Evolutionary conservation across 2,329 filamentous ascomycete genomes (phyloP), one percentile per base, ranked within the genome.

Genomic region (Exophiala xenobiotica): DNA sequence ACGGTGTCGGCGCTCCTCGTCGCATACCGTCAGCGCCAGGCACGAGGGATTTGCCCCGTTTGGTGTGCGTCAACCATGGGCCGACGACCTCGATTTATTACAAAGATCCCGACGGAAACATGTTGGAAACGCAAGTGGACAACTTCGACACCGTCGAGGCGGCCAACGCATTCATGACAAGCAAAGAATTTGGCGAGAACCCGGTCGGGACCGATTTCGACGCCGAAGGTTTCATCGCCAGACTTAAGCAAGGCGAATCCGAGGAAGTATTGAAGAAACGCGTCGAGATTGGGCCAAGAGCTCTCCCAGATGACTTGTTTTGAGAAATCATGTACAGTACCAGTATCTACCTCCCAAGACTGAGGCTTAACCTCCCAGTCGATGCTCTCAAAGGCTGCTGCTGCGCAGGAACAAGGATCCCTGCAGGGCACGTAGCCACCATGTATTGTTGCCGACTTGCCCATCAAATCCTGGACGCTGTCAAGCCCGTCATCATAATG

Each of bases 21-120:
- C 1, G 63, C 70, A 3, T 76, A 75, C 58, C 53, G 55, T 24
- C 65, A 72, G 54, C 6, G 60, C 23, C 29, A 40, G 38, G 5
- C 4, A 11, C 9, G 14, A 12, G 26, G 42, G 23, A 45, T 45
- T 19, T 9, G 14, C 8, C 76, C 76, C 0, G 22, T 65, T 3
- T 75, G 72, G 71, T 68, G 61, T 51, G 65, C n/a, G n/a, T 75
- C 22, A 75, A 78, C 58, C 76, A 78, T 59, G 75, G 76, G 3
- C 66, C 68, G 1, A 77, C 71, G 2, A 73, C 67, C 0, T 71
- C 67, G 55, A 70, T 78, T 27, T 78, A 78, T 60, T 78, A 78
- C 58, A 49, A 56, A 5, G 76, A 78, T 59, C 75, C 74, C 4
- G 74, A 78, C 58, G 72, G 74, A 12, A 78, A 77, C 60, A 53